Base-by-base conservation (phyloP, 2,329 filamentous ascomycete genomes). In the Ophiostoma himal-ulmi region DNA sequence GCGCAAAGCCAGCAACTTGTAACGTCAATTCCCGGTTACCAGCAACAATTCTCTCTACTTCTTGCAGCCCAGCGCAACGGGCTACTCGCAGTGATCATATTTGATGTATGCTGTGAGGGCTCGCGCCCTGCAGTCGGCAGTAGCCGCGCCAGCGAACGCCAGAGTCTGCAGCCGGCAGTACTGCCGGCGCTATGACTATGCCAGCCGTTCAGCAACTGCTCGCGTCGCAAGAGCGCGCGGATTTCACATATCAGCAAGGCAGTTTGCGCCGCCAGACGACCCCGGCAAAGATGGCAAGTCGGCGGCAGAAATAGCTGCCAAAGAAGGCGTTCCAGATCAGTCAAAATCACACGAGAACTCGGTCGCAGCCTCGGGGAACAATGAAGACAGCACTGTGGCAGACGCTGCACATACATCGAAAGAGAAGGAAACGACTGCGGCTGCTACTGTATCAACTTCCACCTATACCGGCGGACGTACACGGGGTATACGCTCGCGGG, bases 41-140 rank as follows among this genome's bases (percentile, higher is more conserved):
- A 26, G 22, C 57, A 6, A 62, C 14, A 36, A 7, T 62, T 34
- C 11, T 11, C 11, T 41, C 5, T 65, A 7, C 8, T 22, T 39
- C 10, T 36, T 39, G 62, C 62, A 39, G 34, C 68, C 66, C 60
- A 68, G 67, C 68, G 70, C 70, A 37, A 67, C 70, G 68, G 69
- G 66, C 14, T 22, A 39, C 62, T 37, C 20, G 62, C 26, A 37
- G 66, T 2, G 60, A 54, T 62, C 34, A 54, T 67, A 74, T 70
- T 74, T 74, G 74, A 77, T 77, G 76, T 74, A 76, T 75, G 67
- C 69, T 65, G 72, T 73, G 71, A 72, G 75, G 75, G 72, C 72
- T 62, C 73, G 73, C 69, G 75, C 73, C 74, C 74, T 75, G 71
- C 74, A 71, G 67, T 69, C 72, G 70, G 73, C 66, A 67, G 70